Evolutionary conservation across 495 filamentous ascomycete species (phyloP).

Genomic region (Penicillium longicatenatum): DNA sequence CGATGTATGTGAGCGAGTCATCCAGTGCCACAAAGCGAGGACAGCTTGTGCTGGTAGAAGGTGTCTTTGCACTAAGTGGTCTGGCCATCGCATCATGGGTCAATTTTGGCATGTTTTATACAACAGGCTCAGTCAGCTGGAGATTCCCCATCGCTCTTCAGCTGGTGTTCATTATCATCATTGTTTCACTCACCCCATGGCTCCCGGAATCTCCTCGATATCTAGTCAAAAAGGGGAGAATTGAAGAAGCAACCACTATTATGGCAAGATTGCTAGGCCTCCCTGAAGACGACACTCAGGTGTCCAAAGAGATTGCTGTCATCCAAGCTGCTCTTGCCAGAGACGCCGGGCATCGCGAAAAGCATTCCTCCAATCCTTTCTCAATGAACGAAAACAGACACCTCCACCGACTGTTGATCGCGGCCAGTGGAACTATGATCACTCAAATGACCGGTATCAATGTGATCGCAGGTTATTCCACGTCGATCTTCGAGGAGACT

Average conservation of each 20-base stretch:
- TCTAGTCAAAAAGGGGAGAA: constrained; percentile 39
- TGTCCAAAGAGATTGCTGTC: constrained; percentile 56
- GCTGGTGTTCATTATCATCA: constrained; percentile 30
- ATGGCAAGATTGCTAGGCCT: constrained; percentile 46
- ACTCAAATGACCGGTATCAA: constrained; percentile 29
- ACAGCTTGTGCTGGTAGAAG: constrained; percentile 57
- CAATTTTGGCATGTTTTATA: constrained; percentile 55
- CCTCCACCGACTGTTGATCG: constrained; percentile 22
- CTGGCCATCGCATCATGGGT: constrained; percentile 54
- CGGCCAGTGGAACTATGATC: constrained; percentile 17
- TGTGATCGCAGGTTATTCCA: constrained; percentile 24
- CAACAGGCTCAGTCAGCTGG: constrained; percentile 40
- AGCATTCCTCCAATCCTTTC: constrained; percentile 16
- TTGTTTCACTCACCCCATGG: constrained; percentile 37
- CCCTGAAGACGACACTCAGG: constrained; percentile 17
- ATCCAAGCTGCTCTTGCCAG: constrained; percentile 66
- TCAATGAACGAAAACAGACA: constrained; percentile 30
- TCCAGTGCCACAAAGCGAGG: constrained; percentile 60
- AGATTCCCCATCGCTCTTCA: constrained; percentile 52
- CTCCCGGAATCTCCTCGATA: constrained; percentile 49
- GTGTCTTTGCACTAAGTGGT: constrained; percentile 60
- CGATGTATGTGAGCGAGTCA: constrained; percentile 66
- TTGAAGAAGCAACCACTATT: constrained; percentile 32
- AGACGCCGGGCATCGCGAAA: constrained; percentile 43
- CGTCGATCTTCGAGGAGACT: constrained; percentile 20